Evolutionary conservation across 1,284 basidiomycete species (phyloP), one percentile per base, ranked within the genome.

Genomic region (Caloboletus inedulis): DNA sequence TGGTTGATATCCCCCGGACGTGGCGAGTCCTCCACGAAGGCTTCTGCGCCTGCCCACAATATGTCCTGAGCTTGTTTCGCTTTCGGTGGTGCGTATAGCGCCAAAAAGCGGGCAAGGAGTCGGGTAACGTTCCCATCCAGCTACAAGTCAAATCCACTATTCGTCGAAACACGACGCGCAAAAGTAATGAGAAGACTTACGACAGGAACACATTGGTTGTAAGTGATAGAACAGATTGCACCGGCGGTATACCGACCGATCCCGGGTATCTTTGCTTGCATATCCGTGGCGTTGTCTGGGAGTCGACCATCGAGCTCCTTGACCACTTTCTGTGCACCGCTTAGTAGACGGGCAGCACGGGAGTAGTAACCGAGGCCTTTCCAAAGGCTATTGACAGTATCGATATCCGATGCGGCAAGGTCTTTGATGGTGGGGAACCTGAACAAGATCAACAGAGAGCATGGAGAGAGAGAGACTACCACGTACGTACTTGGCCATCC

Each of bases 301-400:
- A 99, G 78, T 47, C 78, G 75, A 27, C 91, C 91, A 25, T 74
- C 73, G 52, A 85, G 80, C 33, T 89, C 77, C 12, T 75, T 68
- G 33, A 91, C 81, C 35, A 84, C 87, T 55, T 87, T 91, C 67
- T 91, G 79, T 0, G 94, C 91, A 6, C 87, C 91, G 4, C 72
- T 77, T 6, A 92, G 82, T 14, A 98, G 74, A 29, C 91, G 82
- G 43, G 85, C 82, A 12, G 93, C 94, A 43, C 94, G 82, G 19
- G 89, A 89, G 69, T 97, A 98, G 72, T 97, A 97, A 3, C 94
- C 94, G 3, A 97, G 76, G 3, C 94, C 89, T 68, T 86, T 92
- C 94, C 94, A 97, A 6, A 91, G 73, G 1, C 82, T 74, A 64
- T 96, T 94, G 51, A 97, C 92, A 19, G 87, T 81, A 59, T 96